phyloP scores from a whole-genome alignment of 2,329 filamentous ascomycete species.

The Mycosphaerella arachidis region DNA sequence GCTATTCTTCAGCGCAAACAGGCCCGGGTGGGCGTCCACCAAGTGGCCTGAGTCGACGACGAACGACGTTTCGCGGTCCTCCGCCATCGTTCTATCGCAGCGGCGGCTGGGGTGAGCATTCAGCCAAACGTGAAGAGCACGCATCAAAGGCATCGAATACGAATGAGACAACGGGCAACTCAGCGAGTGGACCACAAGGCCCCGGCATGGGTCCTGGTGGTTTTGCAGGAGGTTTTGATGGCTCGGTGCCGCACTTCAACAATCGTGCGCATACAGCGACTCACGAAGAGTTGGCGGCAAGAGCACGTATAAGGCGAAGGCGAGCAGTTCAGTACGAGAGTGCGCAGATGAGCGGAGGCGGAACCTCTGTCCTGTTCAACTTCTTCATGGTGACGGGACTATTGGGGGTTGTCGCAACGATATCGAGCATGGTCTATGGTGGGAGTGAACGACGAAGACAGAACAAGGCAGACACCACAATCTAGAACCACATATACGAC shows the following conservation, averaged over 20 bases:
- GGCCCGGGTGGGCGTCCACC: constrained; percentile 69
- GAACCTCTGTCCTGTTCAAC: constrained; percentile 27
- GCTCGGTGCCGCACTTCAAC: constrained; percentile 74
- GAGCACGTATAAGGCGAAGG: constrained; percentile 21
- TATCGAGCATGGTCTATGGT: constrained; percentile 2
- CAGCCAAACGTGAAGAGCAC: constrained; percentile 53
- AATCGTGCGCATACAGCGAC: constrained; percentile 66
- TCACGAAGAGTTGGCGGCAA: constrained; percentile 54
- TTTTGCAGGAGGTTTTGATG: constrained; percentile 53
- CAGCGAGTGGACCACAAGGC: constrained; percentile 14
- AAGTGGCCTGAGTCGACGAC: constrained; percentile 71
- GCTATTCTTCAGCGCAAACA: constrained; percentile 48
- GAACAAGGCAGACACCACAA: not conserved
- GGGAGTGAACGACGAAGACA: not conserved
- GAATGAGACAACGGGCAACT: constrained; percentile 24
- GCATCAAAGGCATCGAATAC: constrained; percentile 32
- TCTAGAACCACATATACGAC: not conserved
- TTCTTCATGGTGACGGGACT: constrained; percentile 33
- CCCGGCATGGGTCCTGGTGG: constrained; percentile 41
- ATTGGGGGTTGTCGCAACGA: constrained; percentile 24
- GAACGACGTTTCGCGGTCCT: constrained; percentile 74
- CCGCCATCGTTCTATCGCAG: constrained; percentile 83
- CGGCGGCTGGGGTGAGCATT: constrained; percentile 69
- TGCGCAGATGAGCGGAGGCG: constrained; percentile 13
- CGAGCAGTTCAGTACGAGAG: constrained; percentile 19